Evolutionary conservation across 2,329 filamentous ascomycete species (phyloP).

Genomic region (Aspergillus tubingensis): DNA sequence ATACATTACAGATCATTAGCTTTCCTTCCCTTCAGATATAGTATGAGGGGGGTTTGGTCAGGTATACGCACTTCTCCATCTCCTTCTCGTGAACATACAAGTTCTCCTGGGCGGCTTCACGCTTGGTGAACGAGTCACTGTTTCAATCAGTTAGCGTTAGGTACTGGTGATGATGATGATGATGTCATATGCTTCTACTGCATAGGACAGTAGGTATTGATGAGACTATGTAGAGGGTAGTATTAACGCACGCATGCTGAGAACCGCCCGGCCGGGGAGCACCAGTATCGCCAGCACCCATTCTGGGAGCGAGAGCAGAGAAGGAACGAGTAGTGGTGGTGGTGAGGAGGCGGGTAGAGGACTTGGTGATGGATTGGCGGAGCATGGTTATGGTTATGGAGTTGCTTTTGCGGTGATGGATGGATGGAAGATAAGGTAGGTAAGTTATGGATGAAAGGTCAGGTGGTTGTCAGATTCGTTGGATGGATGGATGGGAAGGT

Average conservation of each 20-base stretch:
- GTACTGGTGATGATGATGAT: constrained; percentile 12
- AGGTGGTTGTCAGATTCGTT: not conserved
- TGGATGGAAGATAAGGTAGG: not conserved
- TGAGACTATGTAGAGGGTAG: not conserved
- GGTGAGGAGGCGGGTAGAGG: constrained; percentile 53
- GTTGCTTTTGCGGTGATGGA: not conserved
- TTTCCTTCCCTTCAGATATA: too few relatives aligned
- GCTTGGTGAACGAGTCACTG: constrained; percentile 89
- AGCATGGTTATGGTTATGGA: constrained; percentile 56
- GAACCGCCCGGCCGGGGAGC: constrained; percentile 40
- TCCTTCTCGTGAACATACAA: constrained; percentile 84
- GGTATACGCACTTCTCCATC: constrained; percentile 69
- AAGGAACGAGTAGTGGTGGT: constrained; percentile 56
- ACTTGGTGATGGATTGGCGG: constrained; percentile 63
- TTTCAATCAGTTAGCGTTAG: constrained; percentile 7
- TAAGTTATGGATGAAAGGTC: not conserved
- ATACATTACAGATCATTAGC: not conserved
- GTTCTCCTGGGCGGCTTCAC: constrained; percentile 85
- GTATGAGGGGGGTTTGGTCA: too few relatives aligned
- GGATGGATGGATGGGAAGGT: not conserved
- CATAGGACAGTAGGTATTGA: too few relatives aligned
- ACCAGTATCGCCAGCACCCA: constrained; percentile 72
- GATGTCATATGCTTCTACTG: constrained; percentile 18
- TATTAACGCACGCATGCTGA: constrained; percentile 39
- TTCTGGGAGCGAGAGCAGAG: constrained; percentile 62